Evolutionary conservation across 1,139 yeast genomes (phyloP), one percentile per base, ranked within the genome.

Genomic region (Waltiozyma sp.): DNA sequence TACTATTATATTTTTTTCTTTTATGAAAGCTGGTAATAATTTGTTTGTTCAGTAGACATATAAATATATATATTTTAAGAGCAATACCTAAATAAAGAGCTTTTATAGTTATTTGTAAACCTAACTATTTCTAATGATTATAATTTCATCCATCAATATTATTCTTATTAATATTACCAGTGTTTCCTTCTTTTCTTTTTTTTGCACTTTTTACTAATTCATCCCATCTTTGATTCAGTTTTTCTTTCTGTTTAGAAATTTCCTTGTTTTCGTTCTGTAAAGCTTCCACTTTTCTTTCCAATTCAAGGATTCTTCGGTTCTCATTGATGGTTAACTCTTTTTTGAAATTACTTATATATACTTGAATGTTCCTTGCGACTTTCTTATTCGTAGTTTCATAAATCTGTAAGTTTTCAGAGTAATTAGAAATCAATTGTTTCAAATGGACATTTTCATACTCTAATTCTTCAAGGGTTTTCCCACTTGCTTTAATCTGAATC

Each of bases 141-240:
- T n/a, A n/a, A n/a, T n/a, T n/a, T n/a, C n/a, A n/a, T n/a, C n/a
- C n/a, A n/a, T n/a, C n/a, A n/a, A n/a, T n/a, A n/a, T n/a, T n/a
- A n/a, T n/a, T n/a, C n/a, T n/a, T n/a, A n/a, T n/a, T n/a, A n/a
- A n/a, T n/a, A n/a, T 14, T 31, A 6, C 18, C 18, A 4, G 10
- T 10, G 4, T 10, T 14, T n/a, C n/a, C 34, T 31, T 31, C 34
- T 40, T 66, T 56, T 41, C 64, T 59, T 45, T 58, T 65, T 42
- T 66, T 64, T 1, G 75, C 75, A 48, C 72, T 69, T 47, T 70
- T 72, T 2, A 71, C 73, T 23, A 72, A 51, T 36, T 65, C 65
- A 49, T 71, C 66, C 75, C 76, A 71, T 36, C 75, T 54, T 46
- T 69, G 71, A 41, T 66, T 67, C 24, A 70, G 50, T 43, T 63